Base-by-base conservation (phyloP, 2,329 filamentous ascomycete species). In the Talaromyces pinophilus region DNA sequence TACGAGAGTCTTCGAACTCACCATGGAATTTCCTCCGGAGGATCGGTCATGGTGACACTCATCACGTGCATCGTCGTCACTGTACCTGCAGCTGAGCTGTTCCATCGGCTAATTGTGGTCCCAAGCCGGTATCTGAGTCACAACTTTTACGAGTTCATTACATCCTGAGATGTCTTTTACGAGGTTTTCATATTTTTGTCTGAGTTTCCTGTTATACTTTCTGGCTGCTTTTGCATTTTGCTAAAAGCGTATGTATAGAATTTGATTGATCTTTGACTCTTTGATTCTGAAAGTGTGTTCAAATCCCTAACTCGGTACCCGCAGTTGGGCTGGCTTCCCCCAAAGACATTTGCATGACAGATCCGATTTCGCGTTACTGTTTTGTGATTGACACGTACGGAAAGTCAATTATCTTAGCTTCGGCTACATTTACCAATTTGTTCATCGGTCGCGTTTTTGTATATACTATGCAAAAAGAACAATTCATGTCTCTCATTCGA, bases 141-240 rank as follows among this genome's bases (percentile, higher is more conserved):
- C 46, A 62, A 55, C 28, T 67, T 67, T 42, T 67, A 63, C 25
- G 61, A 63, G 17, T 67, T 67, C 25, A 67, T 67, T 7, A 63
- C 61, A 10, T 63, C 65, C 2, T 67, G 42, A 54, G 28, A 52
- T 60, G 22, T 4, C 7, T 0, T 11, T n/a, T 40, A 40, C 11
- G 33, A 40, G 1, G 4, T 55, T 38, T 55, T 22, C 10, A 8
- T 19, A 15, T 6, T 17, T 11, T 40, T 57, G 1, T 57, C n/a
- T 38, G 19, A 22, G 17, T 57, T 22, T 13, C 22, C 22, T 25
- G 54, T 57, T 38, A 5, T 57, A 25, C 33, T 57, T 40, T 38
- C 4, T 40, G n/a, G 2, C 33, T 38, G n/a, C n/a, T 38, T 57
- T 57, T 22, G 33, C 19, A 7, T 40, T 22, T 57, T 5, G 54